Base-by-base conservation (phyloP, 768 basidiomycete species). In the Floccularia luteovirens region DNA sequence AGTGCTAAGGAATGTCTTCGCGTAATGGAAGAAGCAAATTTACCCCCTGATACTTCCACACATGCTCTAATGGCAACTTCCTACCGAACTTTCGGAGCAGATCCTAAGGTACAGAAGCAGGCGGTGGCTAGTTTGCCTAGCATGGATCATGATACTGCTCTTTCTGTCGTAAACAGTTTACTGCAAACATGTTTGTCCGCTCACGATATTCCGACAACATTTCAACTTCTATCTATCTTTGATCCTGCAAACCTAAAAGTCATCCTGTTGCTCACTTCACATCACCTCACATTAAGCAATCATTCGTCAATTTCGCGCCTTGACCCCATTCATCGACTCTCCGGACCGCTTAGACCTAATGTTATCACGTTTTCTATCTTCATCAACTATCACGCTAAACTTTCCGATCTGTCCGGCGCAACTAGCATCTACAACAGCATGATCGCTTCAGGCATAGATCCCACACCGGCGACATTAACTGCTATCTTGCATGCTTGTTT, bases 81-180 rank as follows among this genome's bases (percentile, higher is more conserved):
- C 20, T 80, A 88, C 53, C 74, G 77, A 27, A 59, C 67, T 25
- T 58, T 85, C 31, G 85, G 85, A 11, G 59, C 65, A 20, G 77
- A 85, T 50, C 48, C 51, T 6, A 59, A 71, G 41, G 72, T 88
- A 19, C 69, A 77, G 48, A 54, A 61, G 30, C 67, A 64, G 38
- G 74, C 76, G 1, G 49, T 84, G 43, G 60, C 65, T 23, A 62
- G 62, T 20, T 52, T 89, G 30, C 59, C 50, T 25, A 51, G 59
- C 17, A 54, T 79, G 43, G 60, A 63, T 44, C 49, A 48, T 11
- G 56, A 46, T 2, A 58, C 60, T 1, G 68, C 74, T 28, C 74
- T 77, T n/a, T 55, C 58, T 21, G 67, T 78, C n/a, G 53, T 89
- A 54, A 90, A 90, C 66, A 70, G 69, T 43, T 61, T 89, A n/a